These are phyloP conservation scores for Dactylellina leptospora DNA, from an alignment of 2,329 filamentous ascomycete species.

Conservation along the genomic window DNA sequence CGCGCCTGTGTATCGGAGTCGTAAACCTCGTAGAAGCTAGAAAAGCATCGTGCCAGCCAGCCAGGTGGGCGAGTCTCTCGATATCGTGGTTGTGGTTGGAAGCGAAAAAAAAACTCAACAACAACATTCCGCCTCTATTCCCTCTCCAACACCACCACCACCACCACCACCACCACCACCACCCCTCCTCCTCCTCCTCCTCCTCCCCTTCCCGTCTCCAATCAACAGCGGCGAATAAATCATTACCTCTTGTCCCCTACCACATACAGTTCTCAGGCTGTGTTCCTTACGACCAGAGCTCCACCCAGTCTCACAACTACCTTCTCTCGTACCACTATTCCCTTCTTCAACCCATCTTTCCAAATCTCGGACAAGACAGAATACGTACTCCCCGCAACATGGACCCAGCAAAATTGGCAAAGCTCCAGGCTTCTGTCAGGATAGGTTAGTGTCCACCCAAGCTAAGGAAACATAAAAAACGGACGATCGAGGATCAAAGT, in stretches of 20 bases:
- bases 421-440: constrained; percentile 71
- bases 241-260: background rate
- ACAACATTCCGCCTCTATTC: background rate
- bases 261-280: too few relatives aligned
- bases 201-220: background rate
- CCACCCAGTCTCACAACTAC: background rate
- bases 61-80: too few relatives aligned
- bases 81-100: too few relatives aligned
- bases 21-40: too few relatives aligned
- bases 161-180: background rate
- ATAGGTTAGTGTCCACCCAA: constrained; percentile 67
- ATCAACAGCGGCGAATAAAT: background rate
- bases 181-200: background rate
- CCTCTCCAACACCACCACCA: background rate
- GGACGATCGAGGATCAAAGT: too few relatives aligned
- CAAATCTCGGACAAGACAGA: background rate
- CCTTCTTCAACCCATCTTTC: constrained; percentile 55
- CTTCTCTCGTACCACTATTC: constrained; percentile 53
- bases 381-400: constrained; percentile 59
- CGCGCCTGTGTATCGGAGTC: too few relatives aligned
- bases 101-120: too few relatives aligned
- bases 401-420: constrained; percentile 71
- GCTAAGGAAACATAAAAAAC: background rate
- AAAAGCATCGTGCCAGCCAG: too few relatives aligned
- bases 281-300: background rate